Evolutionary conservation across 139 green algal species (phyloP).

Genomic region (Trebouxia sp.): DNA sequence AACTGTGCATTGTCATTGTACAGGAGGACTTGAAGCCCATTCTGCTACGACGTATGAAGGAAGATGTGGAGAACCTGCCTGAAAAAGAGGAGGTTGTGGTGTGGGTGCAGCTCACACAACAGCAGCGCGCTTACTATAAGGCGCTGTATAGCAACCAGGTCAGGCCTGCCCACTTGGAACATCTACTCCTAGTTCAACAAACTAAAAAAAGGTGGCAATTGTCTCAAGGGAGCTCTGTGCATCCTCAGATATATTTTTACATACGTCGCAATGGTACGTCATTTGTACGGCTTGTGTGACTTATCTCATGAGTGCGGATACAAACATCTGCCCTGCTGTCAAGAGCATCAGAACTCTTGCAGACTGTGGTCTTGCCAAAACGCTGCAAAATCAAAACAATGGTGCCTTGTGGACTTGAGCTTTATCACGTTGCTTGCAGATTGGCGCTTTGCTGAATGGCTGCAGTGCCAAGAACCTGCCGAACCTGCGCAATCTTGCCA

Average conservation of each 20-base stretch:
- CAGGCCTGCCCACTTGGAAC: neutral
- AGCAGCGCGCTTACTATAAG: constrained; percentile 84
- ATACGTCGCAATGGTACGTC: no score
- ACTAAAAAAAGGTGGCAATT: no score
- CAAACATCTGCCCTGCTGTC: neutral
- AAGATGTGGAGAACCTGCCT: constrained; percentile 95
- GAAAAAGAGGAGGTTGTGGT: constrained; percentile 95
- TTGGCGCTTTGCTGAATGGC: constrained; percentile 56
- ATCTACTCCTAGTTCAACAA: no score
- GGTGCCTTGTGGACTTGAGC: neutral
- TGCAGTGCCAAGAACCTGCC: constrained; percentile 65
- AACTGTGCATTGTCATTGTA: neutral
- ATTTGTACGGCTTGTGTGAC: no score
- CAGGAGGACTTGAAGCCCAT: constrained; percentile 77
- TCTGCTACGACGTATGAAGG: constrained; percentile 95
- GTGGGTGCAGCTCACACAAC: constrained; percentile 82
- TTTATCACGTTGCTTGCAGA: constrained; percentile 6
- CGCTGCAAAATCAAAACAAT: neutral
- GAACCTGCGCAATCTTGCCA: constrained; percentile 85
- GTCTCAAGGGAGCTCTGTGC: no score
- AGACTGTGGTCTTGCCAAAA: neutral
- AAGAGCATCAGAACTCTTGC: neutral
- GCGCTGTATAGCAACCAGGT: constrained; percentile 73
- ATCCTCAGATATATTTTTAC: no score
- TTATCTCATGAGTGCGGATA: no score